Conservation (phyloP, 148 eudicot species). For the Camellia sinensis region DNA sequence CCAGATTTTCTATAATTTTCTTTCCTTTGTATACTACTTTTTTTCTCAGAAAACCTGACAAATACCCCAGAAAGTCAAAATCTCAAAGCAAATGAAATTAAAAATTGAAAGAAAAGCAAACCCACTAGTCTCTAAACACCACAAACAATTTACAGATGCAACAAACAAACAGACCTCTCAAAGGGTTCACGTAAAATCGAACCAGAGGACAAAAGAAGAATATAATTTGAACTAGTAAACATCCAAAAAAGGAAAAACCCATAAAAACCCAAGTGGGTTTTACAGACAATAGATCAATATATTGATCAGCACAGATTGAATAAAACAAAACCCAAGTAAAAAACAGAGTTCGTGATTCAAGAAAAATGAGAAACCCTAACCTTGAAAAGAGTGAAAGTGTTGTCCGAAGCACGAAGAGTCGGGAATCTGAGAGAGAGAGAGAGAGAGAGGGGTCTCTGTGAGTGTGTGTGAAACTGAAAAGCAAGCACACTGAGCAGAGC, state of each 20-base stretch:
- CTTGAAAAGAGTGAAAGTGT: neutral
- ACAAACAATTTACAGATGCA: neutral
- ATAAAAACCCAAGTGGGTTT: neutral
- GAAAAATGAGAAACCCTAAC: neutral
- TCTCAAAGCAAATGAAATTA: neutral
- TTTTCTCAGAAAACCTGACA: conserved; percentile 11
- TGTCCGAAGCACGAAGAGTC: neutral
- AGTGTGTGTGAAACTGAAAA: neutral
- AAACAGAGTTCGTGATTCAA: neutral
- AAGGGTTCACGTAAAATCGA: neutral
- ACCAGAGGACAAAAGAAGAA: neutral
- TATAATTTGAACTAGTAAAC: neutral
- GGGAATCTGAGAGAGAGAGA: neutral
- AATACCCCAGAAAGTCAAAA: neutral
- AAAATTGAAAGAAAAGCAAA: neutral
- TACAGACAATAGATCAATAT: neutral
- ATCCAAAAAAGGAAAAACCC: no score
- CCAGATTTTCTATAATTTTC: neutral
- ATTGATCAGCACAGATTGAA: neutral
- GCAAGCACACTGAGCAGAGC: neutral
- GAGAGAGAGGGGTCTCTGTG: neutral
- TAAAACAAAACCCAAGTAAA: neutral
- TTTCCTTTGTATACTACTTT: neutral
- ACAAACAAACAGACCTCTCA: neutral
- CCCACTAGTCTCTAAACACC: neutral